Evolutionary conservation across 1,284 basidiomycete genomes (phyloP).

Genomic region (Sporisorium scitamineum): DNA sequence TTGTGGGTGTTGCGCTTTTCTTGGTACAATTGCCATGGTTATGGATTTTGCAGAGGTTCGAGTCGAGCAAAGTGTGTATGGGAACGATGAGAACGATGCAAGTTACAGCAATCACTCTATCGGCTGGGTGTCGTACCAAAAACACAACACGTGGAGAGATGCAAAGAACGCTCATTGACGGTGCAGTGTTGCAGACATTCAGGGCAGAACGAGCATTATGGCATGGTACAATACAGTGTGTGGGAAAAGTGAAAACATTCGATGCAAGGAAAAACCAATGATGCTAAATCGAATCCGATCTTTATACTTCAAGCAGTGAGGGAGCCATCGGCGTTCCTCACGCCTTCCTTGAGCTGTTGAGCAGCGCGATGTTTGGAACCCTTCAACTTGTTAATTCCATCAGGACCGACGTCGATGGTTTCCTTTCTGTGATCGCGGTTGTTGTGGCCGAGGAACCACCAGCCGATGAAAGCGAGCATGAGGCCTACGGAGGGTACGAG

Average conservation of each 20-base stretch:
- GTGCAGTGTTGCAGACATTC: too few relatives aligned
- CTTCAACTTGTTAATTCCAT: conserved; percentile 47
- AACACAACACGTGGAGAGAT: too few relatives aligned
- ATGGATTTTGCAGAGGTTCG: background rate
- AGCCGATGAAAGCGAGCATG: conserved; percentile 47
- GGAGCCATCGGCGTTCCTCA: conserved; percentile 31
- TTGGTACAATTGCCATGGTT: background rate
- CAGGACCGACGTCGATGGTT: conserved; percentile 39
- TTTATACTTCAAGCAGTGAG: conserved; percentile 10
- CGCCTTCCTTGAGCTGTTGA: conserved; percentile 36
- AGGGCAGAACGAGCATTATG: too few relatives aligned
- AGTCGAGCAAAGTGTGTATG: background rate
- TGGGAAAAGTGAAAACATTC: too few relatives aligned
- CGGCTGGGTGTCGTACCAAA: too few relatives aligned
- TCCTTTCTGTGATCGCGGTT: conserved; percentile 38
- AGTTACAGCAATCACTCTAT: too few relatives aligned
- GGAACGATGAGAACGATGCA: background rate
- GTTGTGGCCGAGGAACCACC: conserved; percentile 56
- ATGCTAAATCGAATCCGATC: too few relatives aligned
- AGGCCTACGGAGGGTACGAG: conserved; percentile 42
- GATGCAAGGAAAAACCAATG: too few relatives aligned
- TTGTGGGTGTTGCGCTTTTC: background rate
- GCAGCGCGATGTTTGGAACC: conserved; percentile 43
- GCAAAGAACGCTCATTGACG: background rate
- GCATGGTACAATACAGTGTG: background rate